A percentile compares a stretch with the other conserved stretches of the same genome.
Conservation (phyloP, 495 filamentous ascomycete genomes). For the Penicillium fimorum region DNA sequence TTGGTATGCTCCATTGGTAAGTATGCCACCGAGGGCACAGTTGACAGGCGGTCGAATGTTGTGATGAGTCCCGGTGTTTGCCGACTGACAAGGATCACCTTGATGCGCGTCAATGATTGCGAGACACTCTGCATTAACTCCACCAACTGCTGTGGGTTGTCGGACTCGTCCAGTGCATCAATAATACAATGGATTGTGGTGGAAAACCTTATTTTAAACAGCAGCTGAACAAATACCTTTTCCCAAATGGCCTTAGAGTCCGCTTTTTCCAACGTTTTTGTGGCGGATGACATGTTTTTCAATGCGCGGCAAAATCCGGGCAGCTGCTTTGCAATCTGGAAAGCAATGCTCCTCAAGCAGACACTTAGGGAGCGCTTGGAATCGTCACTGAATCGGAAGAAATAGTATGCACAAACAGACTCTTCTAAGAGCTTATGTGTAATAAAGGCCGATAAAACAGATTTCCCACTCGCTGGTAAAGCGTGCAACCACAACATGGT, state of each 20-base stretch:
- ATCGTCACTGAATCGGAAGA: neutral
- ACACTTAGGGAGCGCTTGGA: neutral
- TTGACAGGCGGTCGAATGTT: neutral
- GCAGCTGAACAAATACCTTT: neutral
- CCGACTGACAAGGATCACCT: constrained; percentile 7
- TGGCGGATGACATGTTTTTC: neutral
- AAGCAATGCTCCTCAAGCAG: constrained; percentile 4
- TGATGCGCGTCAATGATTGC: neutral
- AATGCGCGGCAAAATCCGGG: neutral
- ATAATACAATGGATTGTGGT: constrained; percentile 7
- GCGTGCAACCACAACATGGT: constrained; percentile 7
- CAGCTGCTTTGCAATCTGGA: constrained; percentile 7
- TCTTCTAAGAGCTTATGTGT: neutral
- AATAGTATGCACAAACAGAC: neutral
- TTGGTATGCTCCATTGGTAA: neutral
- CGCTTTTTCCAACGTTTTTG: neutral
- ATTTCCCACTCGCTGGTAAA: constrained; percentile 9
- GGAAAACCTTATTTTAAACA: constrained; percentile 3
- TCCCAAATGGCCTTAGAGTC: constrained; percentile 7
- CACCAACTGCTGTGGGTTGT: neutral
- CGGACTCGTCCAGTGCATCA: constrained; percentile 12
- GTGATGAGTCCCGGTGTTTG: neutral
- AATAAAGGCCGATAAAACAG: constrained; percentile 9
- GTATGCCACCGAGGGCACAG: neutral
- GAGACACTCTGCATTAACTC: neutral